Evolutionary conservation across 2,329 filamentous ascomycete genomes (phyloP).

Genomic region (Cladosporium sp.): DNA sequence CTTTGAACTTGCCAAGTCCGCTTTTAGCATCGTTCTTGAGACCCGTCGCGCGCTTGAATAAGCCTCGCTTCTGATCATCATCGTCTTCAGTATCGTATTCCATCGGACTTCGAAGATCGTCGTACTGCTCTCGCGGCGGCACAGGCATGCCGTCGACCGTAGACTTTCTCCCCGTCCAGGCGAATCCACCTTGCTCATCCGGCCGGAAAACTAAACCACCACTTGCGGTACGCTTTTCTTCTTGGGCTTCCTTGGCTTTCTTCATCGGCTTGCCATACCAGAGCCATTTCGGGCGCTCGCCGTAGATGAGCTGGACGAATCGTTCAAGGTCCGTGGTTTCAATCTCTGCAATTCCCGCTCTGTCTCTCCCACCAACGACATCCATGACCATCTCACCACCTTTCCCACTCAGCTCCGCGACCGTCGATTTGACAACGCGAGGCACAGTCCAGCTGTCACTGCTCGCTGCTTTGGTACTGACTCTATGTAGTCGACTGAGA

Average conservation of each 20-base stretch:
- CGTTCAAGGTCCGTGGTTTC: slow-evolving; percentile 85
- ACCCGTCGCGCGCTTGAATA: slow-evolving; percentile 73
- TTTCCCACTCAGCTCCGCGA: slow-evolving; percentile 88
- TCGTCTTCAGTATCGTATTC: slow-evolving; percentile 30
- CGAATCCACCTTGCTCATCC: slow-evolving; percentile 47
- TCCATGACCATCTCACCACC: slow-evolving; percentile 91
- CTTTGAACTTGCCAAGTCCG: slow-evolving; percentile 78
- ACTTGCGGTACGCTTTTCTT: slow-evolving; percentile 8
- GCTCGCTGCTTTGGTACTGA: slow-evolving; percentile 83
- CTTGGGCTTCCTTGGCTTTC: slow-evolving; percentile 26
- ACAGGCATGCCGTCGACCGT: slow-evolving; percentile 43
- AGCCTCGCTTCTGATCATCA: slow-evolving; percentile 37
- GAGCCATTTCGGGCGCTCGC: slow-evolving; percentile 84
- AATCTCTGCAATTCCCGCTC: slow-evolving; percentile 83
- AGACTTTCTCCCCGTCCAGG: slow-evolving; percentile 43
- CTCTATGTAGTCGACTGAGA: slow-evolving; percentile 69
- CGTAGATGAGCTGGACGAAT: slow-evolving; percentile 70
- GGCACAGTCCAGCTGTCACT: slow-evolving; percentile 90
- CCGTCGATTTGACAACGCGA: slow-evolving; percentile 88
- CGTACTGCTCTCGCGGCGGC: slow-evolving; percentile 16
- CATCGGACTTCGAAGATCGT: slow-evolving; percentile 16
- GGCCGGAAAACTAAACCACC: slow-evolving; percentile 48
- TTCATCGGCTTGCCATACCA: slow-evolving; percentile 88
- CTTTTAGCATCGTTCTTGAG: slow-evolving; percentile 75
- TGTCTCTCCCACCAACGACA: slow-evolving; percentile 79